These are phyloP conservation scores for Aspergillus udagawae DNA, from an alignment of 2,329 filamentous ascomycete species.

Conservation along the genomic window DNA sequence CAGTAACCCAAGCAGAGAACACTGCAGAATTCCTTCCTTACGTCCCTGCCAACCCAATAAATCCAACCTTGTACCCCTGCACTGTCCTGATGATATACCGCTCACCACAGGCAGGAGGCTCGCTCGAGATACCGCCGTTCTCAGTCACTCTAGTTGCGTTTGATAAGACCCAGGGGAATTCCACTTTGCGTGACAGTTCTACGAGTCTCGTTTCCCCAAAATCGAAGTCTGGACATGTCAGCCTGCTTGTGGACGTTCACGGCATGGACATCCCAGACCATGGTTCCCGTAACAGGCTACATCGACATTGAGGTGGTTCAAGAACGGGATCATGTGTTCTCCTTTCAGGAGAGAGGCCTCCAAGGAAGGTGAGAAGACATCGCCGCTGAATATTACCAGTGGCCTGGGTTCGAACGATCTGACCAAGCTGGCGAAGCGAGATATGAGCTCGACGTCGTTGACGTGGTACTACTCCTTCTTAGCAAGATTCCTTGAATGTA, in stretches of 20 bases:
- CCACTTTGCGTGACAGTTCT: slow-evolving; percentile 7
- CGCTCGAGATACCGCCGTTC: background rate
- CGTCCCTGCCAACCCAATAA: slow-evolving; percentile 16
- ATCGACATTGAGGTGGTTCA: slow-evolving; percentile 11
- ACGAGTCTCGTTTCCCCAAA: slow-evolving; percentile 11
- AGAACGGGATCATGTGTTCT: slow-evolving; percentile 13
- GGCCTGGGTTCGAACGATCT: background rate
- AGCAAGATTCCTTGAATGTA: background rate
- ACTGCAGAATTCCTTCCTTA: slow-evolving; percentile 7
- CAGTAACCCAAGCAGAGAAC: slow-evolving; percentile 9
- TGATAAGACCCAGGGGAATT: slow-evolving; percentile 11
- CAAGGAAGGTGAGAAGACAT: slow-evolving; percentile 15
- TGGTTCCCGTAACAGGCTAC: slow-evolving; percentile 16
- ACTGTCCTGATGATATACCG: slow-evolving; percentile 9
- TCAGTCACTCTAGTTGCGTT: slow-evolving; percentile 1
- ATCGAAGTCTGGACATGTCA: slow-evolving; percentile 7
- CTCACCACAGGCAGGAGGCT: slow-evolving; percentile 4
- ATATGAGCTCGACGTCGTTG: background rate
- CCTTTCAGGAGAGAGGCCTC: slow-evolving; percentile 14
- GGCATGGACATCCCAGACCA: slow-evolving; percentile 3
- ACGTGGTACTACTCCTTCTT: background rate
- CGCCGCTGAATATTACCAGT: slow-evolving; percentile 13
- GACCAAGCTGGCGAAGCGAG: background rate
- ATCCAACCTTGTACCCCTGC: slow-evolving; percentile 9
- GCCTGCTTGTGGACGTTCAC: background rate